Evolutionary conservation across 2,329 filamentous ascomycete species (phyloP), one percentile per base, ranked within the genome.

Genomic region (Furcasterigmium furcatum): DNA sequence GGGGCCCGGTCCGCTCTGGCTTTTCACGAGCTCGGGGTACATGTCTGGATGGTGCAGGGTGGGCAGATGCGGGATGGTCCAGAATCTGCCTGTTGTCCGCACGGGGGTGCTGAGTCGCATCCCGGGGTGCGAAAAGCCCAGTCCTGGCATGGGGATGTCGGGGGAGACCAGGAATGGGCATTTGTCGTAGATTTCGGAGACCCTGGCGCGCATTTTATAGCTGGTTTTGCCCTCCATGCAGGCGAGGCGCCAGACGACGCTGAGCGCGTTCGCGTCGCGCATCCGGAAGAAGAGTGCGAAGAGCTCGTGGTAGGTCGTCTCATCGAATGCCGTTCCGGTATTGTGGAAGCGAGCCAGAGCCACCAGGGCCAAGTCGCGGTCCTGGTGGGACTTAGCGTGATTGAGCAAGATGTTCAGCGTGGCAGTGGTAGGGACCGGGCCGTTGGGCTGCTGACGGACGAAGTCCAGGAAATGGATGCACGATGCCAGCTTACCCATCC

Each of bases 331-430:
- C 36, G 53, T 51, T 10, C 36, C 22, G 29, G 49, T 44, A 4
- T 49, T 39, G 21, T 58, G 44, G 22, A 55, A 49, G 14, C 52
- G 54, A 20, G 55, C 47, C 9, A 66, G 52, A 2, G 58, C 59
- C 57, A 62, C 63, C 3, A 63, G 45, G n/a, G 60, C 61, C 4
- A 57, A 52, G n/a, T 55, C 50, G 58, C 62, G 65, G 49, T 65
- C 58, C 12, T 51, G 51, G 13, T 53, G 52, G 14, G 46, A 34
- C 14, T 55, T 45, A 24, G 62, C 60, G 41, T 61, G 53, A 16
- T 62, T 53, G 10, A 75, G 54, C 12, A 77, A 53, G 25, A 57
- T 60, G 45, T 69, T 71, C 47, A 72, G 60, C 4, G 67, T 66
- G 36, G 55, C 20, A 41, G 46, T 4, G 44, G 49, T 24, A 19